Conservation (phyloP, 2,329 filamentous ascomycete species). For the Decorospora gaudefroyi region DNA sequence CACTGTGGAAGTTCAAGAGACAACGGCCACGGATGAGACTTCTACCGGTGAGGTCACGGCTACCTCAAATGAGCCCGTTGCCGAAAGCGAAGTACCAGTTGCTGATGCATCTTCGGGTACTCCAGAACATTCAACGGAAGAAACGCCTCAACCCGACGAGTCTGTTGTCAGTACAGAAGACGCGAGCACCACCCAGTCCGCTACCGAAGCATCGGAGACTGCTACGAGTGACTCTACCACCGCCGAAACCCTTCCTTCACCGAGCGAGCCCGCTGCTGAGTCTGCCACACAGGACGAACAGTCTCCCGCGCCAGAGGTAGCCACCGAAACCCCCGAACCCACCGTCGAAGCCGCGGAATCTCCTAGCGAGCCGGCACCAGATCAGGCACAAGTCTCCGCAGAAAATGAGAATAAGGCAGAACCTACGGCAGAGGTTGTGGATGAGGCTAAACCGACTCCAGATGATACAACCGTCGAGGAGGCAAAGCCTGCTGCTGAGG, state of each 20-base stretch:
- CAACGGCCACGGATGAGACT: constrained; percentile 1
- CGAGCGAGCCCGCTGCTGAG: constrained; percentile 2
- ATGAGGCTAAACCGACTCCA: neutral
- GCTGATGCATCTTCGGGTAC: constrained; percentile 3
- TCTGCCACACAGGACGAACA: neutral
- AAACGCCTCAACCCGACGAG: neutral
- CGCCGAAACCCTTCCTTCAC: constrained; percentile 1
- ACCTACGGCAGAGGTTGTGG: neutral
- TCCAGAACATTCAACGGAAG: constrained; percentile 1
- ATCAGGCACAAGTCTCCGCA: neutral
- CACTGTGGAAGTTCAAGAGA: neutral
- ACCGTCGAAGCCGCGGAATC: neutral
- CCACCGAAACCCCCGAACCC: neutral
- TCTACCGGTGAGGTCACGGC: neutral
- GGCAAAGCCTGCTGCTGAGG: neutral
- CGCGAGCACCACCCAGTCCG: neutral
- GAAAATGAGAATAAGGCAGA: neutral
- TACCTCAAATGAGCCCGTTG: neutral
- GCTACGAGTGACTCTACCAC: neutral
- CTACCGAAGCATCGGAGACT: neutral
- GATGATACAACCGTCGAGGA: neutral
- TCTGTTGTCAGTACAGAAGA: constrained; percentile 1
- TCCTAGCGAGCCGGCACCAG: neutral
- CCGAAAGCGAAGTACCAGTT: constrained; percentile 1
- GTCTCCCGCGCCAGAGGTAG: neutral